Evolutionary conservation across 2,329 filamentous ascomycete genomes (phyloP).

Genomic region (Paecilomyces variotii): DNA sequence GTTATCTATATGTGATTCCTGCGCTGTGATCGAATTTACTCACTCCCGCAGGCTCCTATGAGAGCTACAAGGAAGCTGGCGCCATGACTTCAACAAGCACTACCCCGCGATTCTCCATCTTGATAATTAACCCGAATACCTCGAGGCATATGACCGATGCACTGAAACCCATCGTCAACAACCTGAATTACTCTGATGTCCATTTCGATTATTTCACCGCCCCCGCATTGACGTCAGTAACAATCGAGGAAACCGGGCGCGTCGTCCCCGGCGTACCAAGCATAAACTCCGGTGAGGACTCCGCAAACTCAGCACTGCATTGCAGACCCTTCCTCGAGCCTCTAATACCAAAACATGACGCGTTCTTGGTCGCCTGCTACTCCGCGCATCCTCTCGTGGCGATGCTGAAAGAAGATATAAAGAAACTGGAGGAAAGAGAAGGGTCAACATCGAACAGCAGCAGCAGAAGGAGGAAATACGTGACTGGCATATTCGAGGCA

Average conservation of each 20-base stretch:
- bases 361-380: conserved; percentile 82
- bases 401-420: conserved; percentile 43
- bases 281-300: conserved; percentile 70
- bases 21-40: neutral
- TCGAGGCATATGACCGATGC: conserved; percentile 37
- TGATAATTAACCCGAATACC: conserved; percentile 41
- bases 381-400: conserved; percentile 72
- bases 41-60: neutral
- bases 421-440: conserved; percentile 12
- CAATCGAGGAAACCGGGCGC: conserved; percentile 18
- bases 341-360: conserved; percentile 47
- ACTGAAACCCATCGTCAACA: conserved; percentile 31
- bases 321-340: conserved; percentile 51
- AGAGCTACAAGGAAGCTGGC: neutral
- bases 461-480: conserved; percentile 40
- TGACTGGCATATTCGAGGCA: conserved; percentile 83
- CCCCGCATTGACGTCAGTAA: conserved; percentile 19
- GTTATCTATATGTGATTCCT: neutral
- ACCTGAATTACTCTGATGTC: conserved; percentile 27
- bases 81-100: conserved; percentile 2
- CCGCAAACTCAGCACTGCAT: conserved; percentile 53
- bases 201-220: conserved; percentile 34
- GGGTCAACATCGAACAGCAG: conserved; percentile 9
- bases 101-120: conserved; percentile 18
- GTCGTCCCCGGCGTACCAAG: conserved; percentile 52